Conservation (phyloP, 2,329 filamentous ascomycete genomes). For the Beauveria sp. region DNA sequence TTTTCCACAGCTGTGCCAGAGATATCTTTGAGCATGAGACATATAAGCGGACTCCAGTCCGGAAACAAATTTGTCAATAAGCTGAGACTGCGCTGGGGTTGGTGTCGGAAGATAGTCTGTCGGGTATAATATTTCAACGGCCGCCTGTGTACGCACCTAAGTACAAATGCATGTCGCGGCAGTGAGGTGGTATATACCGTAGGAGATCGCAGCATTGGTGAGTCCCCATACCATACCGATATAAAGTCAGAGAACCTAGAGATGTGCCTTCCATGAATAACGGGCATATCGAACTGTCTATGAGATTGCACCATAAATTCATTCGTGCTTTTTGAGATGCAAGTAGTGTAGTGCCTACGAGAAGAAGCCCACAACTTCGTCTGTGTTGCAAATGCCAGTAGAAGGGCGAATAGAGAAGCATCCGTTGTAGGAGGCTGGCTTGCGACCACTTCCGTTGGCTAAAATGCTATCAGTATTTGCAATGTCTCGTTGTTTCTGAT, state of each 20-base stretch:
- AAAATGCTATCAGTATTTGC: conserved; percentile 6
- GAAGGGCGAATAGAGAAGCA: neutral
- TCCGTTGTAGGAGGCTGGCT: neutral
- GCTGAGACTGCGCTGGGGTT: neutral
- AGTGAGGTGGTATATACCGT: neutral
- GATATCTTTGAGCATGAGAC: neutral
- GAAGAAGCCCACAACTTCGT: neutral
- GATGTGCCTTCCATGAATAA: neutral
- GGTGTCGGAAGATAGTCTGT: neutral
- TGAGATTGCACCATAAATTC: neutral
- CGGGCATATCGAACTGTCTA: neutral
- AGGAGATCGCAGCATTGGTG: neutral
- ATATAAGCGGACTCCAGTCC: neutral
- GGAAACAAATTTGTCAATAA: neutral
- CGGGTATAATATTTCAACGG: neutral
- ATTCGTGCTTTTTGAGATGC: neutral
- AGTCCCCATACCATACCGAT: neutral
- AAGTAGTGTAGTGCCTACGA: neutral
- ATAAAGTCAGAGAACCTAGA: neutral
- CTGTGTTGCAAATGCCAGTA: neutral
- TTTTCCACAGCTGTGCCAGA: neutral
- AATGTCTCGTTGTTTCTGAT: conserved; percentile 9
- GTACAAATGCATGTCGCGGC: neutral
- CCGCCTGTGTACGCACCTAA: neutral
- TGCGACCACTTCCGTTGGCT: conserved; percentile 13